phyloP scores from a whole-genome alignment of 1,284 basidiomycete species.

The Anthracocystis panici-leucophaei region DNA sequence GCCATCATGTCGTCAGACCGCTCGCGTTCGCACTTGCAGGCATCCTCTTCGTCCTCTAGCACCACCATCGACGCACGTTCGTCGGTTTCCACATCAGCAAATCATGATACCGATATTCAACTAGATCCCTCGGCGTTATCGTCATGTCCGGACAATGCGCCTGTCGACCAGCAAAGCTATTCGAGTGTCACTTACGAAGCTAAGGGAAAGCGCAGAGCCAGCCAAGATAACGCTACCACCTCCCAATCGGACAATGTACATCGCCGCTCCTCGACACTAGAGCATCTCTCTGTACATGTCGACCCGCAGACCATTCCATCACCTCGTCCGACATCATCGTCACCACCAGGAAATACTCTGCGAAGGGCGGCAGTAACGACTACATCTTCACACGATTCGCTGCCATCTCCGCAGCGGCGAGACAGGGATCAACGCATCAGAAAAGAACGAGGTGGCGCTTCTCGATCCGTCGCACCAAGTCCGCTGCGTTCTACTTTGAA shows the following conservation, averaged over 20 bases:
- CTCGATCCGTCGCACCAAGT: conserved; percentile 29
- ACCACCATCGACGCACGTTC: background rate
- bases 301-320: background rate
- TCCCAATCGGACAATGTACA: conserved; percentile 1
- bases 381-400: background rate
- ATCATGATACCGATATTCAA: background rate
- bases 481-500: conserved; percentile 24
- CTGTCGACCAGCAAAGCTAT: conserved; percentile 1
- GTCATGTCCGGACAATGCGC: background rate
- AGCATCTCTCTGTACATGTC: conserved; percentile 4
- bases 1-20: conserved; percentile 31
- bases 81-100: background rate
- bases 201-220: conserved; percentile 38
- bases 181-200: conserved; percentile 10
- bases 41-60: conserved; percentile 17
- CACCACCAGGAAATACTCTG: background rate
- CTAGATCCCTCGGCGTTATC: background rate
- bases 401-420: background rate
- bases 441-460: conserved; percentile 17
- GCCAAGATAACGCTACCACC: conserved; percentile 5
- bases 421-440: conserved; percentile 14
- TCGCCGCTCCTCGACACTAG: conserved; percentile 1
- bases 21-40: background rate
- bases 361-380: background rate
- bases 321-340: background rate